phyloP scores from a whole-genome alignment of 2,329 filamentous ascomycete species.

The Helotiales sp. region DNA sequence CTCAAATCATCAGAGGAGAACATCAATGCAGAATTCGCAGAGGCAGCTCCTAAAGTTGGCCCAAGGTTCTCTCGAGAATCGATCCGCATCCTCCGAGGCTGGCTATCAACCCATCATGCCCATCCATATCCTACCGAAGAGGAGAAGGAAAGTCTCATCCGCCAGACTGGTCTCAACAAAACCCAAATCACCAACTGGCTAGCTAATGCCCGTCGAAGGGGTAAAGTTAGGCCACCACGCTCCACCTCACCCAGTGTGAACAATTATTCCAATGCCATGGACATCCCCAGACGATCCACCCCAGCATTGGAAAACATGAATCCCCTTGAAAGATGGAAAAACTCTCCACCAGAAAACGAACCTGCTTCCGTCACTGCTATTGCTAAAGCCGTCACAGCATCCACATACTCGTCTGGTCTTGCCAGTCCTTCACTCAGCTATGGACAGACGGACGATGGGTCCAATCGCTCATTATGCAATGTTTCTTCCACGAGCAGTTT shows the following conservation, averaged over 20 bases:
- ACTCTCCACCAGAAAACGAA: constrained; percentile 72
- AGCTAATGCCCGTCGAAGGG: constrained; percentile 82
- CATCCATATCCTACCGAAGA: constrained; percentile 89
- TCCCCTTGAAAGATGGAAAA: constrained; percentile 71
- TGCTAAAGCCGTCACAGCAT: constrained; percentile 61
- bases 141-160: constrained; percentile 80
- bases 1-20: constrained; percentile 60
- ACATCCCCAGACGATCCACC: constrained; percentile 70
- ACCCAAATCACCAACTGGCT: constrained; percentile 92
- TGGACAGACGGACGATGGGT: constrained; percentile 66
- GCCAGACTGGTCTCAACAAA: constrained; percentile 78
- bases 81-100: constrained; percentile 80
- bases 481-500: constrained; percentile 65
- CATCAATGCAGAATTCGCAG: constrained; percentile 57
- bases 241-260: constrained; percentile 70
- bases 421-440: constrained; percentile 60
- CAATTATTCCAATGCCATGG: constrained; percentile 67
- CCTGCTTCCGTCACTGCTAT: constrained; percentile 68
- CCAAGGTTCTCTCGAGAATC: constrained; percentile 81
- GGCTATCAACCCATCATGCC: constrained; percentile 78
- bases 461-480: constrained; percentile 60
- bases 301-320: constrained; percentile 61
- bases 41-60: constrained; percentile 63
- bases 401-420: constrained; percentile 57
- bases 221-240: constrained; percentile 73